Base-by-base conservation (phyloP, 352 stramenopile species). In the Salisapilia sapeloensis region DNA sequence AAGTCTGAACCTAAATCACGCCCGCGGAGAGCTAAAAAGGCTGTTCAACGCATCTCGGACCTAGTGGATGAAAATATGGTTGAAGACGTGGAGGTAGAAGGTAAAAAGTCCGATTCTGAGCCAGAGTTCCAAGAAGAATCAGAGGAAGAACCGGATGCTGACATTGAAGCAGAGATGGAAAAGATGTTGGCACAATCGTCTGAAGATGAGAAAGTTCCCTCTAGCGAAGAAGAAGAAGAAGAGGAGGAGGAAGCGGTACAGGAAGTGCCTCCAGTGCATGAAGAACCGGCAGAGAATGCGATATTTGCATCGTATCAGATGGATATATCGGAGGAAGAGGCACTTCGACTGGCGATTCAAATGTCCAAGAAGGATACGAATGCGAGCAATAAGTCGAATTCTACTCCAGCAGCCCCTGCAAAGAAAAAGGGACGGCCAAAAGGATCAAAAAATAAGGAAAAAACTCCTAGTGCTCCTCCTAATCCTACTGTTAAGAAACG, bases 321-420 rank as follows among this genome's bases (percentile, higher is more conserved):
- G 33, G 66, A 72, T 17, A 54, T 85, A 45, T 69, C 63, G 2
- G 70, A 85, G 27, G 70, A 82, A 42, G 70, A 85, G 24, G 70
- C 70, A 3, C 41, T 76, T 12, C 34, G 66, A 12, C 36, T 81
- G 48, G 70, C 63, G 5, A 58, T 85, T 28, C 58, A 69, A 21
- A 67, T 80, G 46, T 85, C 66, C 0, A 38, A 60, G 33, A 22
- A 61, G 23, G 54, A 65, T 17, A 38, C 41, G 11, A 8, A 13
- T 27, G 7, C 11, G n/a, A 23, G 31, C 16, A 37, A 23, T 11
- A 29, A 37, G 31, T n/a, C n/a, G n/a, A n/a, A n/a, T n/a, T n/a
- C n/a, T n/a, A n/a, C n/a, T n/a, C n/a, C n/a, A n/a, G n/a, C n/a
- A n/a, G n/a, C n/a, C n/a, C n/a, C n/a, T n/a, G n/a, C n/a, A n/a